Base-by-base conservation (phyloP, 371 early-diverging fungal species). In the Conidiobolus incongruus region DNA sequence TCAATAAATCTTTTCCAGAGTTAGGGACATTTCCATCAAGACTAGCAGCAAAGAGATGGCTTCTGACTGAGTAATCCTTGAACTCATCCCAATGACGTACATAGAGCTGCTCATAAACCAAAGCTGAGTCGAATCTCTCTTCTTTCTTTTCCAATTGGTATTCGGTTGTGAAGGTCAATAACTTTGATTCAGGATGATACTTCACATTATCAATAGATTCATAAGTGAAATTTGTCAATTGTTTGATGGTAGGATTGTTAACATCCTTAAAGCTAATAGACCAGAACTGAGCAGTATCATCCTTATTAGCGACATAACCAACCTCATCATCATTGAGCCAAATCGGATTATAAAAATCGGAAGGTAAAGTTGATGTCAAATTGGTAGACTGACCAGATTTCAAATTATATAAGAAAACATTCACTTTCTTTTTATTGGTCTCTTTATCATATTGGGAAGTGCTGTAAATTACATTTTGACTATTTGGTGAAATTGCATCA, bases 31-130 rank as follows among this genome's bases (percentile, higher is more conserved):
- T 60, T 35, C 7, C 22, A 8, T 23, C 23, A 34, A 49, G 45
- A 30, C 40, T 40, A 17, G 46, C 22, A 13, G 24, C 22, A 16
- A 38, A 34, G n/a, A 48, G 4, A 16, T 48, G 39, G 70, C 67
- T 60, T 63, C 66, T 47, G 52, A 64, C 66, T n/a, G n/a, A n/a
- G 23, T 62, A 60, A 22, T 59, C 49, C 2, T 62, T 49, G 41
- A 62, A 72, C 2, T 44, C 44, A 48, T 79, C 80, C 80, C 80
- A 79, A 38, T 75, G 77, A 39, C 80, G 63, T 29, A 77, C 69
- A 63, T 71, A 73, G 22, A 76, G 54, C 13, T 63, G 46, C 38
- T 76, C 72, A 56, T 58, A 73, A 13, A 61, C 70, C 28, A 65
- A 19, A 12, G 59, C 70, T 0, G 65, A 60, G 40, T 70, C 70